Base-by-base conservation (phyloP, 257 asterid genomes). In the Salvia rosmarinus region DNA sequence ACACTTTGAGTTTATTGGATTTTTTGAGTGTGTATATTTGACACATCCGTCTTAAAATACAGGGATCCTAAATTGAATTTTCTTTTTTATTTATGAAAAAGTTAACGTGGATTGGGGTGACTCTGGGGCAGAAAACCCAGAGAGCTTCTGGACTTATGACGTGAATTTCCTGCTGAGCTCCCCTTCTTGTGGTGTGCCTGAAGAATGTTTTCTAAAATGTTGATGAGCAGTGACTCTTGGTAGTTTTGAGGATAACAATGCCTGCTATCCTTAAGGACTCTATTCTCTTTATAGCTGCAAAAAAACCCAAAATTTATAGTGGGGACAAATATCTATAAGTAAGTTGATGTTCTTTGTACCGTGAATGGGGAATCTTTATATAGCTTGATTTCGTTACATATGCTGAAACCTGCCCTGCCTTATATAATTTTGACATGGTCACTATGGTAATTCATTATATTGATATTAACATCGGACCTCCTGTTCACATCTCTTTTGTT, bases 401-500 rank as follows among this genome's bases (percentile, higher is more conserved):
- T 50, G 17, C 5, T 49, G 52, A 71, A 47, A 58, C 68, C 23
- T 46, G 57, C 28, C n/a, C 23, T 75, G 30, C 64, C 72, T 59
- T 51, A 20, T 42, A 49, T 35, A 16, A 44, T 46, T 68, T 57
- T 46, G 30, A 74, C 60, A 51, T 67, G 64, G 34, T 66, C 59
- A 46, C 47, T 34, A 17, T n/a, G 51, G 35, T 84, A n/a, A 16
- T 49, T 61, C 54, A 42, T 42, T 64, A 35, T 39, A 42, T 70
- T 25, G 30, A 25, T 25, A 25, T 25, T 56, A 44, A 34, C 67
- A 46, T 75, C 47, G 65, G 70, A 64, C 72, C 67, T 71, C 65
- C 74, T 67, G 16, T 23, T 77, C 35, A 77, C 50, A 25, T 72
- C 25, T 79, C 54, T 75, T 51, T 72, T 75, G 71, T 77, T 83